Conservation (phyloP, 305 asterid species). For the Solanum hybrid region DNA sequence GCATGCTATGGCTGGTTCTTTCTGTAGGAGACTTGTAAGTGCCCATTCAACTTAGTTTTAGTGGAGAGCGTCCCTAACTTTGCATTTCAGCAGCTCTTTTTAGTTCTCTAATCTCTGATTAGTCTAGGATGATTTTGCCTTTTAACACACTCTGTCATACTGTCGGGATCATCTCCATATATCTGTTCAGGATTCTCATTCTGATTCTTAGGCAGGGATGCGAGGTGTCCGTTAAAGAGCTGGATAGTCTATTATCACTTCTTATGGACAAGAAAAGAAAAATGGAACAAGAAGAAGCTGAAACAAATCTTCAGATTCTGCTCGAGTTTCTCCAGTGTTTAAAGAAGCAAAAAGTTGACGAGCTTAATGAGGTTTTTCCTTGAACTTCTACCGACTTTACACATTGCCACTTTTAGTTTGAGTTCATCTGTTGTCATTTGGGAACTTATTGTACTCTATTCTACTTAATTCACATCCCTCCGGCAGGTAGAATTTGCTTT, state of each 20-base stretch:
- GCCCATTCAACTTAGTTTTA: neutral
- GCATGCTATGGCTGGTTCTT: neutral
- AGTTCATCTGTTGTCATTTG: neutral
- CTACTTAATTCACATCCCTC: neutral
- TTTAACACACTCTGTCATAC: neutral
- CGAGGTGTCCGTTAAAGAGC: conserved; percentile 69
- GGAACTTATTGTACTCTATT: neutral
- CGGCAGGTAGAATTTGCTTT: neutral
- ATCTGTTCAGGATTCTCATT: conserved; percentile 23
- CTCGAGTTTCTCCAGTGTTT: conserved; percentile 63
- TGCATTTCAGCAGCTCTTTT: neutral
- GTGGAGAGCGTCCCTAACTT: neutral
- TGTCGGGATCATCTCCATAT: neutral
- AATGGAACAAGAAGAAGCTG: conserved; percentile 95
- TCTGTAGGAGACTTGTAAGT: neutral
- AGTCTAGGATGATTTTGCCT: neutral
- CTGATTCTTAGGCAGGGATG: conserved; percentile 76
- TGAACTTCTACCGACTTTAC: neutral
- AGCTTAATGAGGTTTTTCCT: conserved; percentile 73
- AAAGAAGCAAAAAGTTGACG: conserved; percentile 71
- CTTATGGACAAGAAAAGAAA: conserved; percentile 76
- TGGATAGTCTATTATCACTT: conserved; percentile 59
- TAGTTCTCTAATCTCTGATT: neutral
- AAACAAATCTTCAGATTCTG: conserved; percentile 66
- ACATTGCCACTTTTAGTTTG: neutral